Conservation (phyloP, 2,329 filamentous ascomycete species). For the Chaetoscypha palmicola region DNA sequence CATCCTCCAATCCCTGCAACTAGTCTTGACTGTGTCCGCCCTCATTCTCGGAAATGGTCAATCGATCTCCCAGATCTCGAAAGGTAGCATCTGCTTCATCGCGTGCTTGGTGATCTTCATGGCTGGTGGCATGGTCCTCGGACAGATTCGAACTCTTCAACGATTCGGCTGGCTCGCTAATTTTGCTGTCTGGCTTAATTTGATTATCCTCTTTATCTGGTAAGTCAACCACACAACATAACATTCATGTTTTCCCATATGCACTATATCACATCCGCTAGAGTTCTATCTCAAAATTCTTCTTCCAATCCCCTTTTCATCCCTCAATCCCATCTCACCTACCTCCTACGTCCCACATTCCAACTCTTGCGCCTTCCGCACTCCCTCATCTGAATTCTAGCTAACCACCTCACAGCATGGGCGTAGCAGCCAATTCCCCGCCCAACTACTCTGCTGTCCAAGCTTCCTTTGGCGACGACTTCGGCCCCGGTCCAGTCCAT, state of each 20-base stretch:
- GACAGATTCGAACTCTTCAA: constrained; percentile 50
- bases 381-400: neutral
- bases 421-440: neutral
- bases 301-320: too few relatives aligned
- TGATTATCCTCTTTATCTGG: constrained; percentile 45
- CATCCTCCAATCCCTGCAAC: constrained; percentile 40
- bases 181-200: constrained; percentile 49
- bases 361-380: too few relatives aligned
- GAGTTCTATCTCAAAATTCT: too few relatives aligned
- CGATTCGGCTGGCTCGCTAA: constrained; percentile 50
- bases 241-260: too few relatives aligned
- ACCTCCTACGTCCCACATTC: too few relatives aligned
- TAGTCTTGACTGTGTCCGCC: constrained; percentile 45
- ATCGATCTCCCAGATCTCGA: constrained; percentile 45
- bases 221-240: too few relatives aligned
- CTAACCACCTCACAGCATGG: constrained; percentile 10
- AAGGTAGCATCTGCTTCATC: constrained; percentile 42
- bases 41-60: constrained; percentile 48
- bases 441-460: constrained; percentile 34
- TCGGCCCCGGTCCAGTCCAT: constrained; percentile 27
- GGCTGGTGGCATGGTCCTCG: constrained; percentile 43
- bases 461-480: constrained; percentile 28
- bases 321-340: too few relatives aligned
- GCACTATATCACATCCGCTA: too few relatives aligned
- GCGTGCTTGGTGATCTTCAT: constrained; percentile 46